Base-by-base conservation (phyloP, 2,329 filamentous ascomycete genomes). In the Ophiosphaerella herpotricha region DNA sequence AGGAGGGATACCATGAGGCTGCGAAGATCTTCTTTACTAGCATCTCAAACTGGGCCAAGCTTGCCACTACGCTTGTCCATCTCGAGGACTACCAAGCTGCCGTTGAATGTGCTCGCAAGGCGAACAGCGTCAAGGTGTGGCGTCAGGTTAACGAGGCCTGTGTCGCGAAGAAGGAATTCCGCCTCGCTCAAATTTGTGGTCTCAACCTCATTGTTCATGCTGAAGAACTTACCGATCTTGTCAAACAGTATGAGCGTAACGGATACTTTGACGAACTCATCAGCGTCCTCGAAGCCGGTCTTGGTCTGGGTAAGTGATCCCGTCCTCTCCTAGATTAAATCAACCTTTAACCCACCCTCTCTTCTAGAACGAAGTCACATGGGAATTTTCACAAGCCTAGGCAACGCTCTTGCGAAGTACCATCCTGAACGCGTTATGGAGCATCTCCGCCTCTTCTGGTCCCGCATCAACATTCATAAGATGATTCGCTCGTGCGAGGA, bases 181-280 rank as follows among this genome's bases (percentile, higher is more conserved):
- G 93, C 55, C 88, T 99, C 52, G 94, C 95, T 23, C 94, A 97
- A 78, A 99, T 99, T 66, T 99, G 94, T 70, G 95, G 95, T 82
- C 86, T 99, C 54, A 97, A 99, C 79, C 82, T 99, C 52, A 97
- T 99, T 66, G 88, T 99, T 21, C 93, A 99, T 75, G 94, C 95
- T 23, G 94, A 99, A 75, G 94, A 99, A 75, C 81, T 99, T 43
- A 85, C 91, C 70, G 88, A 90, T 61, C 85, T 99, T 32, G 93
- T 97, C 64, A 92, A 92, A 79, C 91, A 97, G 73, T 99, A 99
- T 72, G 95, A 99, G 82, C 83, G 84, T 60, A 93, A 96, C 64
- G 94, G 94, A 51, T 99, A 97, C 82, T 99, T 99, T 62, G 94
- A 99, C 63, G 94, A 99, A 79, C 88, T 99, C 56, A 99, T 99